Base-by-base conservation (phyloP, 192 early-diverging fungal genomes). In the Backusella liffmaniae region DNA sequence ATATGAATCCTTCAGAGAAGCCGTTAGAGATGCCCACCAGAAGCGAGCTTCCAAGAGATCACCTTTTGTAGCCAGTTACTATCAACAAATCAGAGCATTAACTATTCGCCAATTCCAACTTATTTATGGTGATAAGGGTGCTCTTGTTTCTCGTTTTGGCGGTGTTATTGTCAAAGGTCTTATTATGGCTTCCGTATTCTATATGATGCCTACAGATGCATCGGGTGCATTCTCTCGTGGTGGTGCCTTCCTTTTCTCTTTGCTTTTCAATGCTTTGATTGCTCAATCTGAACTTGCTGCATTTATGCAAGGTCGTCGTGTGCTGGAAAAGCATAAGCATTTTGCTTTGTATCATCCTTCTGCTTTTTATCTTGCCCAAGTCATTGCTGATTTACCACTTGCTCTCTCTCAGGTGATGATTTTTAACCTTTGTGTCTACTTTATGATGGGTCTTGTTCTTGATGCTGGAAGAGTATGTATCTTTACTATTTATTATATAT, bases 171-270 rank as follows among this genome's bases (percentile, higher is more conserved):
- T 91, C 75, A 91, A 93, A 78, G 92, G 91, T 66, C 72, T 92
- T 51, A 90, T 93, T 75, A 88, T 91, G 80, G 92, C 91, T 30
- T 90, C 90, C 29, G 86, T 91, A 18, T 94, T 91, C 81, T 88
- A 88, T 35, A 71, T 81, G 36, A 81, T 96, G 73, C 90, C 90
- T 4, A 66, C 70, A 34, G 81, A 80, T 30, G 81, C 84, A 42
- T 67, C 70, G 12, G 94, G 92, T 23, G 90, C 91, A 37, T 92
- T 92, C 82, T 86, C 91, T 18, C 87, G 93, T 44, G 92, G 93
- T 70, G 90, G 91, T 75, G 86, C 87, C 35, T 76, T 94, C 18
- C 91, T 92, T 77, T 93, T 91, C 77, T 89, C 85, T 37, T 84
- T 92, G 5, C 76, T 93, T 66, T 93, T 92, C 84, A 90, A 89